These are phyloP conservation scores for Suzukiozyma palmioleophila DNA, from an alignment of 1,139 yeast species.

Conservation along the genomic window DNA sequence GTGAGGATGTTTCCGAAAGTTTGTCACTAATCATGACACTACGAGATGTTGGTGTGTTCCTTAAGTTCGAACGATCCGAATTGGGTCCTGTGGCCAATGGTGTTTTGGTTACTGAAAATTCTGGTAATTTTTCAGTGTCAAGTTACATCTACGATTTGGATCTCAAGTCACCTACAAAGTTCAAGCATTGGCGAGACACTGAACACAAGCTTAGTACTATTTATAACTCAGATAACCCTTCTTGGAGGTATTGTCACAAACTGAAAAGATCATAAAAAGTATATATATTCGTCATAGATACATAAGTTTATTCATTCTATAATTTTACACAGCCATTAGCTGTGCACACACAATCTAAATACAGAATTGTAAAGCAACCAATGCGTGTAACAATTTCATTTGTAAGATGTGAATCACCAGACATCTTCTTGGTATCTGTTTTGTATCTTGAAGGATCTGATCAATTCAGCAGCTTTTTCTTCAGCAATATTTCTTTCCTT, in stretches of 20 bases:
- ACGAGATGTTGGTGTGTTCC: conserved; percentile 51
- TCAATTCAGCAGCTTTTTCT: conserved; percentile 70
- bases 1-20: conserved; percentile 41
- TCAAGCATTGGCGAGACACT: conserved; percentile 39
- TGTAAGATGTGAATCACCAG: conserved; percentile 48
- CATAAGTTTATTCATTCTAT: too few species aligned
- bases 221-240: conserved; percentile 31
- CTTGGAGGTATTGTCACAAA: conserved; percentile 34
- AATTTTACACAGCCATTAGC: too few species aligned
- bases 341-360: too few species aligned
- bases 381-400: too few species aligned
- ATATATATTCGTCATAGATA: too few species aligned
- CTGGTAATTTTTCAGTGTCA: conserved; percentile 28
- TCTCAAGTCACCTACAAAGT: conserved; percentile 37
- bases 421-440: conserved; percentile 97
- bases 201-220: conserved; percentile 32
- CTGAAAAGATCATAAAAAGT: too few species aligned
- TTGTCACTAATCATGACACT: conserved; percentile 50
- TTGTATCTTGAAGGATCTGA: conserved; percentile 76
- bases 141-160: conserved; percentile 44
- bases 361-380: too few species aligned
- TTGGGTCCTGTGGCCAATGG: conserved; percentile 15
- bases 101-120: conserved; percentile 11
- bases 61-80: conserved; percentile 34
- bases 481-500: conserved; percentile 54